Percentiles rank a stretch among this genome's conserved stretches.
Conservation (phyloP, 2,329 filamentous ascomycete species). For the Venturia effusa region DNA sequence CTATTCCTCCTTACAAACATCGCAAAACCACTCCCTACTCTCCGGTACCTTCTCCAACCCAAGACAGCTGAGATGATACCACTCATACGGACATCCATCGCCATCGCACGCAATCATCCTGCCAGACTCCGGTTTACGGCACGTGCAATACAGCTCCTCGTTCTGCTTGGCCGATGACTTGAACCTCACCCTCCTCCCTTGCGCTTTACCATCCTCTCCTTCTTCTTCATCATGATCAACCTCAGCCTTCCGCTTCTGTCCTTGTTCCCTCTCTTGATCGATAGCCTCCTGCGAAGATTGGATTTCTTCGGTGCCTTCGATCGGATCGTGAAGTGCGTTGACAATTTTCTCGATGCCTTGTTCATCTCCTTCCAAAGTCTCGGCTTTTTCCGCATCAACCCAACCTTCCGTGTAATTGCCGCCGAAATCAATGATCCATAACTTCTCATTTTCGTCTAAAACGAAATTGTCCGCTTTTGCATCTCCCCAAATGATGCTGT, state of each 20-base stretch:
- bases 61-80: conserved; percentile 77
- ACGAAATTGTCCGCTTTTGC: conserved; percentile 31
- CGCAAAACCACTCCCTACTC: background rate
- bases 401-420: conserved; percentile 28
- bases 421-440: conserved; percentile 31
- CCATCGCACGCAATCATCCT: conserved; percentile 79
- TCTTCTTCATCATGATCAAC: background rate
- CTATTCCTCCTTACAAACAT: background rate
- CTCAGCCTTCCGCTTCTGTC: background rate
- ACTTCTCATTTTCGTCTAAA: conserved; percentile 22
- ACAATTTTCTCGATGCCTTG: conserved; percentile 6
- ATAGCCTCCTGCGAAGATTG: background rate
- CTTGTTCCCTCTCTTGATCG: background rate
- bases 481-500: conserved; percentile 28
- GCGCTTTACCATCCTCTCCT: background rate
- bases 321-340: conserved; percentile 9
- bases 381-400: conserved; percentile 24
- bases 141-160: background rate
- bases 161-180: background rate
- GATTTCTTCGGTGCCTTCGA: background rate
- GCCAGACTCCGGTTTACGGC: conserved; percentile 5
- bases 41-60: conserved; percentile 65
- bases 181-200: background rate
- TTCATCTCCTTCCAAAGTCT: conserved; percentile 17
- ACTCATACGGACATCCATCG: conserved; percentile 61